These are phyloP conservation scores for Coemansia sp. DNA, from an alignment of 192 early-diverging fungal species.

Conservation along the genomic window DNA sequence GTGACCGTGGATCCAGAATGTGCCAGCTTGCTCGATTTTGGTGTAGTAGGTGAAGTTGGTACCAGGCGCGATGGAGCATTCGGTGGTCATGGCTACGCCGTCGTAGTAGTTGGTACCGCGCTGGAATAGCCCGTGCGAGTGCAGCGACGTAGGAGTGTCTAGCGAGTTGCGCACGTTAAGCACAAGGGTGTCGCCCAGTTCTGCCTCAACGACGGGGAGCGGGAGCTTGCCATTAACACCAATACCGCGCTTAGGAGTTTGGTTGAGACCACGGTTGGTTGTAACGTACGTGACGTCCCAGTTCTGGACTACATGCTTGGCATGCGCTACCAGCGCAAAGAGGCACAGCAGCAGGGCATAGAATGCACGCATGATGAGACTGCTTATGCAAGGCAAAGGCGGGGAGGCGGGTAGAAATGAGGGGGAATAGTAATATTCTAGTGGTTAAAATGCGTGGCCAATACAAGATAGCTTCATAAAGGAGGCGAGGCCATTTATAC, in stretches of 20 bases:
- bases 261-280: constrained; percentile 41
- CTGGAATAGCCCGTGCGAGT: constrained; percentile 78
- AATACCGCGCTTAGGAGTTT: constrained; percentile 25
- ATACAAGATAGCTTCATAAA: background rate
- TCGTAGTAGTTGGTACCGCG: constrained; percentile 69
- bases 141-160: constrained; percentile 65
- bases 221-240: constrained; percentile 35
- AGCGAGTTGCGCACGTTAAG: constrained; percentile 61
- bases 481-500: background rate
- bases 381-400: background rate
- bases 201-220: constrained; percentile 29
- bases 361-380: background rate
- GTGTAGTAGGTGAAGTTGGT: constrained; percentile 71
- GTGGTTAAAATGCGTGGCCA: background rate
- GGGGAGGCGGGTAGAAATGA: background rate
- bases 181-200: constrained; percentile 31
- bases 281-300: constrained; percentile 45
- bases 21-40: constrained; percentile 68
- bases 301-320: constrained; percentile 30
- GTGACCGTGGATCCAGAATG: constrained; percentile 85
- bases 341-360: constrained; percentile 5
- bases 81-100: constrained; percentile 66
- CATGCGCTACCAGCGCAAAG: constrained; percentile 1
- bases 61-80: constrained; percentile 74
- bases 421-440: background rate